Evolutionary conservation across 1,284 basidiomycete genomes (phyloP).

Genomic region (Phellopilus nigrolimitatus): DNA sequence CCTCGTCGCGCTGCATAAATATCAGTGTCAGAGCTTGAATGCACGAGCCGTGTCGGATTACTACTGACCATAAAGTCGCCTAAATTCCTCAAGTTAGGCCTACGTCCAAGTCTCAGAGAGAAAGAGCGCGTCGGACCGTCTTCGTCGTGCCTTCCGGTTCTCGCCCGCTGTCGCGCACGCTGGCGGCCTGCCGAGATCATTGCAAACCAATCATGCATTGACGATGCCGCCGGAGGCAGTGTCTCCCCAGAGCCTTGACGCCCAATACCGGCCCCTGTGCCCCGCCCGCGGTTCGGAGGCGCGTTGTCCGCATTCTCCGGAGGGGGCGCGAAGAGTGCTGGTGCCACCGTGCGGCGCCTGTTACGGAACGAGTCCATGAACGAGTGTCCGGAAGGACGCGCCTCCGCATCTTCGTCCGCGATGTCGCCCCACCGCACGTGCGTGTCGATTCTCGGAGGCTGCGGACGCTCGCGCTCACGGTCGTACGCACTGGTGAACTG

Average conservation of each 20-base stretch:
- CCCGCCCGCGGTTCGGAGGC: constrained; percentile 14
- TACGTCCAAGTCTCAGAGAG: constrained; percentile 1
- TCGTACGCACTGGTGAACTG: constrained; percentile 24
- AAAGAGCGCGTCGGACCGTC: constrained; percentile 8
- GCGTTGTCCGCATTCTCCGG: constrained; percentile 18
- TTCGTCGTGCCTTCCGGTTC: constrained; percentile 2
- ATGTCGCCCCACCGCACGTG: constrained; percentile 18
- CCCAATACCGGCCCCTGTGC: neutral
- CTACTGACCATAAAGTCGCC: constrained; percentile 59
- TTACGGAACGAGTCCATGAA: neutral
- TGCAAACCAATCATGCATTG: constrained; percentile 7
- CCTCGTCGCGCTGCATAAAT: constrained; percentile 59
- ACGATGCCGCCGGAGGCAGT: neutral
- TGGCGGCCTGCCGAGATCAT: constrained; percentile 5
- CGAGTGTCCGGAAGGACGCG: no score
- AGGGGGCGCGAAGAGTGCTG: constrained; percentile 16
- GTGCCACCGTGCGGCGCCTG: neutral
- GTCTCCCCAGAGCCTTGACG: neutral
- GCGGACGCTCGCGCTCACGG: constrained; percentile 11
- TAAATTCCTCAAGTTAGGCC: constrained; percentile 28
- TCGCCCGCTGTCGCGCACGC: constrained; percentile 4
- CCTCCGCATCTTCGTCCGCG: constrained; percentile 9
- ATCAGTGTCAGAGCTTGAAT: neutral
- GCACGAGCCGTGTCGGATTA: neutral
- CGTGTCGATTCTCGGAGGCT: neutral